A percentile compares a stretch with the other conserved stretches of the same genome.
Conservation (phyloP, 2,329 filamentous ascomycete genomes). For the Diaporthe batatas region DNA sequence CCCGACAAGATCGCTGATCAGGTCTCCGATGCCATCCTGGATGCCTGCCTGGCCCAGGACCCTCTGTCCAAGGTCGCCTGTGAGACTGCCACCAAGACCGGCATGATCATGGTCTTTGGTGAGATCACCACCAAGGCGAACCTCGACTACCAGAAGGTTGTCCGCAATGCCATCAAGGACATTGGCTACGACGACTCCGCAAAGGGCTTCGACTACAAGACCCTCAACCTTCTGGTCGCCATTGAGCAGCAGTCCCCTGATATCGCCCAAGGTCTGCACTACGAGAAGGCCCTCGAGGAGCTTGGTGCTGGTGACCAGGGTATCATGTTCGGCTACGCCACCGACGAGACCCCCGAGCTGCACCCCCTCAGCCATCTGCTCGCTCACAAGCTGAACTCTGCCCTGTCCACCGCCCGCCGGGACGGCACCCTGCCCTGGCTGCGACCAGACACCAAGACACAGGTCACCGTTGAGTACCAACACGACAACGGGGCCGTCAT, state of each 20-base stretch:
- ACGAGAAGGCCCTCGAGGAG: conserved; percentile 96
- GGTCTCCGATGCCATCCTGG: conserved; percentile 97
- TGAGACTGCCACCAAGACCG: conserved; percentile 99
- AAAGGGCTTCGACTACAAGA: conserved; percentile 99
- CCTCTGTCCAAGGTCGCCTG: conserved; percentile 99
- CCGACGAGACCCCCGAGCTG: conserved; percentile 97
- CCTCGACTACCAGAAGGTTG: conserved; percentile 98
- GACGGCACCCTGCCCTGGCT: conserved; percentile 93
- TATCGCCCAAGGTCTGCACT: conserved; percentile 98
- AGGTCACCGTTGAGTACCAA: conserved; percentile 98
- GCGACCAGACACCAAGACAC: conserved; percentile 98
- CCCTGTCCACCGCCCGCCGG: conserved; percentile 90
- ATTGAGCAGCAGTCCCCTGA: conserved; percentile 99
- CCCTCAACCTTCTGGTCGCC: conserved; percentile 96
- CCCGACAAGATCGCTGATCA: conserved; percentile 99
- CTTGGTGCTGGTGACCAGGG: conserved; percentile 99
- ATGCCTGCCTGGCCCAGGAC: conserved; percentile 95
- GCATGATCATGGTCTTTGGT: conserved; percentile 99
- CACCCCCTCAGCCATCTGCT: conserved; percentile 94
- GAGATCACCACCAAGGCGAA: conserved; percentile 98
- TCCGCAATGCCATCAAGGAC: conserved; percentile 95
- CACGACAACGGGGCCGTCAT: conserved; percentile 95
- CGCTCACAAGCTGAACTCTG: conserved; percentile 96
- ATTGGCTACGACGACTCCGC: conserved; percentile 97
- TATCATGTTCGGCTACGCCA: conserved; percentile 99